phyloP scores from a whole-genome alignment of 169 alveolate species.

The Plasmodium gonderi region DNA sequence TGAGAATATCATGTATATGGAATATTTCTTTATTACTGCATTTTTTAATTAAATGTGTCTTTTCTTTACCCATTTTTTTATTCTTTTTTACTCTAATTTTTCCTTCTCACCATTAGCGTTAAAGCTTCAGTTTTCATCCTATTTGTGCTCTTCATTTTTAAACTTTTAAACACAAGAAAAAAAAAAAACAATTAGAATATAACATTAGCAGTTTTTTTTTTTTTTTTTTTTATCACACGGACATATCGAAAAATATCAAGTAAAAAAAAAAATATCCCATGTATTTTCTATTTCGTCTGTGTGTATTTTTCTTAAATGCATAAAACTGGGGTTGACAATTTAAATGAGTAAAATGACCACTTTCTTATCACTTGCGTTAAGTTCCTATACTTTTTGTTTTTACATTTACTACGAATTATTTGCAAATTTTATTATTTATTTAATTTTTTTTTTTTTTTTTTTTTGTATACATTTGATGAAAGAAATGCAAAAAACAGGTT shows the following conservation, averaged over 20 bases:
- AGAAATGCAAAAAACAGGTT: not conserved
- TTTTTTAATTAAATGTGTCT: not conserved
- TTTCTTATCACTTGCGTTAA: not conserved
- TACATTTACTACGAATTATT: not conserved
- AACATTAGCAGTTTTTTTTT: not conserved
- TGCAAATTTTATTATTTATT: not conserved
- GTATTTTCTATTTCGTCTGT: not conserved
- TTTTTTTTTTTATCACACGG: not conserved
- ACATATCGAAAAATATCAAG: not conserved
- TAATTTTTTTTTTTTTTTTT: not conserved
- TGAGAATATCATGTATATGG: not conserved
- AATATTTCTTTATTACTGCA: not conserved
- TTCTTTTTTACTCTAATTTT: not conserved
- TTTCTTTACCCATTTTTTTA: not conserved
- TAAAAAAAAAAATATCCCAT: not conserved
- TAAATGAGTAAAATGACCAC: not conserved
- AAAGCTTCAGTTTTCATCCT: conserved; percentile 37
- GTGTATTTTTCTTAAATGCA: not conserved
- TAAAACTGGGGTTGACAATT: not conserved
- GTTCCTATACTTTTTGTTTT: not conserved
- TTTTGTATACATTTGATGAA: not conserved
- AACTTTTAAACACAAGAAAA: not conserved
- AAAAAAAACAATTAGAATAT: not conserved
- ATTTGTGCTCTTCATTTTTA: conserved; percentile 7
- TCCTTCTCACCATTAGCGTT: conserved; percentile 31